Conservation (phyloP, 805 yeast genomes). For the Grigorovia yakushimaensis region DNA sequence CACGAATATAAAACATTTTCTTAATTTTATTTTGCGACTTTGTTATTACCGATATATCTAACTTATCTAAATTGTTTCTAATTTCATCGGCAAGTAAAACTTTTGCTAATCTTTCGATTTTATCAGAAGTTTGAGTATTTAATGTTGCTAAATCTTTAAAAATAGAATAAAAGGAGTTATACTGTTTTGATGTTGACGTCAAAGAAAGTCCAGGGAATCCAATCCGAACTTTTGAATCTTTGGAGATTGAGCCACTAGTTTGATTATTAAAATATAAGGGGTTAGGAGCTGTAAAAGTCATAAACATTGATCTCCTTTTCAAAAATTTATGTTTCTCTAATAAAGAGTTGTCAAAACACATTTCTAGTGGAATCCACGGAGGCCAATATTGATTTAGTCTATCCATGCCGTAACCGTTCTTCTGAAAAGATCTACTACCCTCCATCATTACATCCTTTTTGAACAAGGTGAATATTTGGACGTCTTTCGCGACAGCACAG, state of each 20-base stretch:
- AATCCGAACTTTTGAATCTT: conserved; percentile 24
- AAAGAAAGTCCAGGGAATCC: conserved; percentile 41
- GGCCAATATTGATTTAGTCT: conserved; percentile 41
- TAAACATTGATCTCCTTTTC: conserved; percentile 43
- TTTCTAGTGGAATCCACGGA: conserved; percentile 56
- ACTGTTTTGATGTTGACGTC: conserved; percentile 49
- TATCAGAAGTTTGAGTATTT: conserved; percentile 30
- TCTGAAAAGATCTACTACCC: conserved; percentile 19
- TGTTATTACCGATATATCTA: conserved; percentile 38
- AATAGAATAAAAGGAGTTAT: conserved; percentile 42
- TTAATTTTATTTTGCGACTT: conserved; percentile 37
- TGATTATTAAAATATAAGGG: conserved; percentile 35
- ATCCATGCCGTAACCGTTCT: conserved; percentile 25
- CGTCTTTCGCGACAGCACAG: conserved; percentile 46
- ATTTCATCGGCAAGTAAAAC: conserved; percentile 48
- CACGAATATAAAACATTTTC: conserved; percentile 34
- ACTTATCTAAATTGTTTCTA: conserved; percentile 23
- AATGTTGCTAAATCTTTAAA: conserved; percentile 35
- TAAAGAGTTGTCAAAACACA: conserved; percentile 41
- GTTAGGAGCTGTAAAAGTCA: conserved; percentile 44
- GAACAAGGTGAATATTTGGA: conserved; percentile 44
- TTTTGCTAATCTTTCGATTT: conserved; percentile 39
- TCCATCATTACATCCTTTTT: conserved; percentile 29
- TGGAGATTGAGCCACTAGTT: conserved; percentile 14
- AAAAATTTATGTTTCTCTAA: conserved; percentile 39